Percentiles rank a stretch among this genome's conserved stretches.
Evolutionary conservation across 441 rosid species (phyloP).

Genomic region (Metrosideros polymorpha): DNA sequence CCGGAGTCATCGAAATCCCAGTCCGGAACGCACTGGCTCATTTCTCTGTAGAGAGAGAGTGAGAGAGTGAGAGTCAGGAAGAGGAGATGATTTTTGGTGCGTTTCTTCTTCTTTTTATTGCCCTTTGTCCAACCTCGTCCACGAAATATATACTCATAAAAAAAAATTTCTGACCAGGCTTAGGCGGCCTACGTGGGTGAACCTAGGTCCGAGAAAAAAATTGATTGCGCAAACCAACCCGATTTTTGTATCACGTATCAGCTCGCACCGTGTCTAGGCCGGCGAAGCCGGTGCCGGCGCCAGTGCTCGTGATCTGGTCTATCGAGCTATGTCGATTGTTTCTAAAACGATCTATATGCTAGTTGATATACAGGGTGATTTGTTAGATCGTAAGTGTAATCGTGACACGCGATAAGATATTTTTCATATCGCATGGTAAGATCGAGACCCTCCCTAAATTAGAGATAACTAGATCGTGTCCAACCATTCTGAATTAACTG

Average conservation of each 20-base stretch:
- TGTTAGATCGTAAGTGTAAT: not conserved
- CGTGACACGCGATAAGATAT: rapidly evolving
- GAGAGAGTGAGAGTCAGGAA: not conserved
- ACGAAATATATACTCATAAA: not conserved
- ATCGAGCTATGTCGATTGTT: not conserved
- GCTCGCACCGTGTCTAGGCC: not conserved
- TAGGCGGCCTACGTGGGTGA: not conserved
- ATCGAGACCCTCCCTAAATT: not conserved
- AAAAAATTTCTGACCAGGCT: not conserved
- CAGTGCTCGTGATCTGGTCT: not conserved
- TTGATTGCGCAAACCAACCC: not conserved
- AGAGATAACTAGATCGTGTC: not conserved
- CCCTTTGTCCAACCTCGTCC: not conserved
- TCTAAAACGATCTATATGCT: not conserved
- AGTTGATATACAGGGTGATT: not conserved
- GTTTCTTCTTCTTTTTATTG: not conserved
- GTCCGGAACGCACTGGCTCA: constrained; percentile 86
- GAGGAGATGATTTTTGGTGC: not conserved
- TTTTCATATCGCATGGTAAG: not conserved
- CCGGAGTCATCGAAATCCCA: constrained; percentile 44
- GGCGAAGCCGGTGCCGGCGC: not conserved
- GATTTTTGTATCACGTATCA: not conserved
- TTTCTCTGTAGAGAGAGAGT: constrained; percentile 2
- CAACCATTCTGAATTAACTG: not conserved
- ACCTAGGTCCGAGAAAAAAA: not conserved